Conservation (phyloP, 352 stramenopile genomes). For the Phytopythium boreale region DNA sequence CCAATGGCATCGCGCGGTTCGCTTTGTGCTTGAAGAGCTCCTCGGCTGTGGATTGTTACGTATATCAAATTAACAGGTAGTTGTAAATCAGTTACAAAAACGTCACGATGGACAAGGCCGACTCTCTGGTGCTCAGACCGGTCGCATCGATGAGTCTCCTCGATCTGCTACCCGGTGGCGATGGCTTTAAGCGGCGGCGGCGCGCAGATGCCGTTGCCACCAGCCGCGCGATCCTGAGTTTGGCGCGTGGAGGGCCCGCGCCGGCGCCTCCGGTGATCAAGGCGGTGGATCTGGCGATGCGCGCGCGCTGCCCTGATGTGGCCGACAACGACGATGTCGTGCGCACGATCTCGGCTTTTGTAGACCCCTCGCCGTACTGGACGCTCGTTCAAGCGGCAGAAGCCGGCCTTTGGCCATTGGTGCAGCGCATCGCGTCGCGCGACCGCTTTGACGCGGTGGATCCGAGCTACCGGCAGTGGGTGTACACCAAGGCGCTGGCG, state of each 20-base stretch:
- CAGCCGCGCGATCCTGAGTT: not conserved
- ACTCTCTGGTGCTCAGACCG: too few relatives aligned
- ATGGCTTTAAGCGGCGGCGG: not conserved
- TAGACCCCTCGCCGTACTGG: slow-evolving; percentile 23
- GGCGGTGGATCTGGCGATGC: not conserved
- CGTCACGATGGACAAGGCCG: not conserved
- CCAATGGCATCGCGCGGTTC: slow-evolving; percentile 5
- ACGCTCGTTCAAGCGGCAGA: slow-evolving; percentile 14
- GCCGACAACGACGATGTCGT: slow-evolving; percentile 14
- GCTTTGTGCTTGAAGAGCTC: not conserved
- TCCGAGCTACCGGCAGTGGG: slow-evolving; percentile 16
- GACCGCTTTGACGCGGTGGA: not conserved
- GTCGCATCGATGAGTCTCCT: not conserved
- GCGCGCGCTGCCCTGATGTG: not conserved
- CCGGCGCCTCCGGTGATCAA: not conserved
- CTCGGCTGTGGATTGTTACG: too few relatives aligned
- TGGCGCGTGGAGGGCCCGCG: not conserved
- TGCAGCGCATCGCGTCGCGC: slow-evolving; percentile 16
- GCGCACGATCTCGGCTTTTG: slow-evolving; percentile 16
- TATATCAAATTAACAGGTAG: too few relatives aligned
- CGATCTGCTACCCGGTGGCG: not conserved
- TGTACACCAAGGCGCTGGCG: slow-evolving; percentile 18
- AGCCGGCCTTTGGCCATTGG: slow-evolving; percentile 12
- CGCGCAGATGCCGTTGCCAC: not conserved
- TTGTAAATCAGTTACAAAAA: not conserved